These are phyloP conservation scores for Euphorbia pulcherrima DNA, from an alignment of 345 rosid species.

Conservation along the genomic window DNA sequence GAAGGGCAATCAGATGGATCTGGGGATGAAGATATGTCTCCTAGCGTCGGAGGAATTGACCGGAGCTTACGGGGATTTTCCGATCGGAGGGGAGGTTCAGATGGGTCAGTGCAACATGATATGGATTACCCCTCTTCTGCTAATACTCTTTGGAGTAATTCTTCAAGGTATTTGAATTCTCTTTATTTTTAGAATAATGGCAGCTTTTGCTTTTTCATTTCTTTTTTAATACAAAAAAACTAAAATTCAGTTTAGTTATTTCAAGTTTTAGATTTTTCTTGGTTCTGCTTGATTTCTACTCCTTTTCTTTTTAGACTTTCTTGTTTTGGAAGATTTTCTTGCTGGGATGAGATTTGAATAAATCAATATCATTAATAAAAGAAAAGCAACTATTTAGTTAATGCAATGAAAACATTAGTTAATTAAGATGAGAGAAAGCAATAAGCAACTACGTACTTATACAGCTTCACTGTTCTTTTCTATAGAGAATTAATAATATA, in stretches of 20 bases:
- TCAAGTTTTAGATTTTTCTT: not conserved
- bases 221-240: not conserved
- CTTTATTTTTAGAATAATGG: conserved; percentile 16
- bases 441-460: not conserved
- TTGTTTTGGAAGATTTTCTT: conserved; percentile 13
- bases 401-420: conserved; percentile 11
- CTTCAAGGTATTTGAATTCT: conserved; percentile 52
- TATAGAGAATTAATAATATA: not conserved
- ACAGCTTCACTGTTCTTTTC: conserved; percentile 12
- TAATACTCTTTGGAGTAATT: conserved; percentile 62
- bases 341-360: conserved; percentile 20
- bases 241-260: not conserved
- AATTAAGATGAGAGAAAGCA: conserved; percentile 24
- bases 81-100: conserved; percentile 45
- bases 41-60: conserved; percentile 37
- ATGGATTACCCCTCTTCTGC: conserved; percentile 41
- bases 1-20: conserved; percentile 66
- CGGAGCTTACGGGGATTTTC: conserved; percentile 24
- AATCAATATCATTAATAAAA: not conserved
- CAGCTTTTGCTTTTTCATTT: conserved; percentile 34
- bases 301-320: not conserved
- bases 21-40: conserved; percentile 64
- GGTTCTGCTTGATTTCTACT: conserved; percentile 2
- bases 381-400: conserved; percentile 8
- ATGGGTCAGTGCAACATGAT: conserved; percentile 44